These are phyloP conservation scores for Zasmidium angulare DNA, from an alignment of 2,329 filamentous ascomycete genomes.

Conservation along the genomic window DNA sequence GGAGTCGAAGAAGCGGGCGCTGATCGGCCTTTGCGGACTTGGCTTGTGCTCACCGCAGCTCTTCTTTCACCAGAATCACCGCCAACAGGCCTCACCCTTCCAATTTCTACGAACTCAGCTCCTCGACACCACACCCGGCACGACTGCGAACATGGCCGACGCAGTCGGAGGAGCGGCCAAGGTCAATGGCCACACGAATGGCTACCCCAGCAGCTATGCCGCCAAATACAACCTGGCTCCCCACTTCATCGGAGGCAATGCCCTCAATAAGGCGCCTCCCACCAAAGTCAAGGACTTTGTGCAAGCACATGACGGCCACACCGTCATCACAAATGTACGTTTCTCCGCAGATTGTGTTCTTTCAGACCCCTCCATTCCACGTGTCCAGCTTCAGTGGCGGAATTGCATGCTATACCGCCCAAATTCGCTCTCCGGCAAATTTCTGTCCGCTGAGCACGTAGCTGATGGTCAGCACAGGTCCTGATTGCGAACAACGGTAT, in stretches of 20 bases:
- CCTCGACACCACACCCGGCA: conserved; percentile 21
- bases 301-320: conserved; percentile 83
- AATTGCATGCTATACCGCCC: background rate
- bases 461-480: conserved; percentile 59
- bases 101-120: conserved; percentile 1
- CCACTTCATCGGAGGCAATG: conserved; percentile 97
- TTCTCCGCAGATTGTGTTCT: too few relatives aligned
- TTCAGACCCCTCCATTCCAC: background rate
- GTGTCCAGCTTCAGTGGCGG: background rate
- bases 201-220: conserved; percentile 65
- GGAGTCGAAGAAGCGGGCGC: background rate
- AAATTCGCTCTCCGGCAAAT: background rate
- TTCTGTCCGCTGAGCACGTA: conserved; percentile 5
- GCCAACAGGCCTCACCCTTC: conserved; percentile 14
- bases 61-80: conserved; percentile 2
- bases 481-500: conserved; percentile 99
- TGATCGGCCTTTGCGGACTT: background rate
- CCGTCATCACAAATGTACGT: conserved; percentile 94
- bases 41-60: conserved; percentile 5
- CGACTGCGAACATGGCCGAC: conserved; percentile 40
- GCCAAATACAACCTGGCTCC: conserved; percentile 79
- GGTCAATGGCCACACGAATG: conserved; percentile 47
- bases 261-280: conserved; percentile 74
- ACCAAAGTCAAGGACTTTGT: conserved; percentile 97
- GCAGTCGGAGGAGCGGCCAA: conserved; percentile 41